Evolutionary conservation across 352 stramenopile genomes (phyloP).

Genomic region (Phytopythium vexans): DNA sequence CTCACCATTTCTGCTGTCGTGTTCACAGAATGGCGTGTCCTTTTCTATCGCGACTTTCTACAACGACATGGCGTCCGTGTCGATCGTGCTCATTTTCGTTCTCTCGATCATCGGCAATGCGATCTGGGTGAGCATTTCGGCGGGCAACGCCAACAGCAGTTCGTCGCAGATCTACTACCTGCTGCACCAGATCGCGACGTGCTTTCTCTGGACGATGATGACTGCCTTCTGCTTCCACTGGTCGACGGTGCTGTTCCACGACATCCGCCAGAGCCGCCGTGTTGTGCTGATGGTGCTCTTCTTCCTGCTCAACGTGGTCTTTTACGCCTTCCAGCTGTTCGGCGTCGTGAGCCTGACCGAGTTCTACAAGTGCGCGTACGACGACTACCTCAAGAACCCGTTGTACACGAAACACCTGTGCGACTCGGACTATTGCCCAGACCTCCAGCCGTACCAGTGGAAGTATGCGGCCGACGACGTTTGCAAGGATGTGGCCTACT

Average conservation of each 20-base stretch:
- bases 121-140: conserved; percentile 79
- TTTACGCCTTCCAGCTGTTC: conserved; percentile 69
- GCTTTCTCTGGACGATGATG: conserved; percentile 86
- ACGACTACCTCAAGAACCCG: conserved; percentile 86
- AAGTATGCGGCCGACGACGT: conserved; percentile 63
- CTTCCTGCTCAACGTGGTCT: conserved; percentile 55
- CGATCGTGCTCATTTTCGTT: conserved; percentile 69
- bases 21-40: conserved; percentile 66
- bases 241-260: conserved; percentile 68
- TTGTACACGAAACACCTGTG: conserved; percentile 65
- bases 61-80: conserved; percentile 84
- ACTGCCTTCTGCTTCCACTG: conserved; percentile 86
- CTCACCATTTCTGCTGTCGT: background rate
- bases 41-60: conserved; percentile 78
- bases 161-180: conserved; percentile 77
- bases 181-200: conserved; percentile 57
- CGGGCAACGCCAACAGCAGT: conserved; percentile 32
- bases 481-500: conserved; percentile 66
- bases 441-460: conserved; percentile 81
- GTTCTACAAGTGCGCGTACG: conserved; percentile 85
- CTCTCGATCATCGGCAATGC: conserved; percentile 72
- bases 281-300: conserved; percentile 60
- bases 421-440: conserved; percentile 70
- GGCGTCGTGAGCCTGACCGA: conserved; percentile 66
- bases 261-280: conserved; percentile 48